Conservation (phyloP, 78 protist species). For the Mantamonas sphyraenae region DNA sequence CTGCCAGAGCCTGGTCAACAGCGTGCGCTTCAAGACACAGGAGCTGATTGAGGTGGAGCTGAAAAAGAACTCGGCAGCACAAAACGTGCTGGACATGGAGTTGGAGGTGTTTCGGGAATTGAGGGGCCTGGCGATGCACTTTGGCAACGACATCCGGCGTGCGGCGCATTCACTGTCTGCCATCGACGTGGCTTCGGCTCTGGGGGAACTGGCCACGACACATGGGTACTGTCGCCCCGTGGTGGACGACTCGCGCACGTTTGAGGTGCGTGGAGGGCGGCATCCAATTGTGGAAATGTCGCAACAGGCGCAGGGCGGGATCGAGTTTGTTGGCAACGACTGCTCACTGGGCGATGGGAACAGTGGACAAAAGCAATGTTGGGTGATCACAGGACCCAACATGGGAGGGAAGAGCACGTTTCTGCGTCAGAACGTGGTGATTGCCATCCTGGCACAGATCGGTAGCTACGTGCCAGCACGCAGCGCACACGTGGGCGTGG, state of each 20-base stretch:
- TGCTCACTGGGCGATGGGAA: background rate
- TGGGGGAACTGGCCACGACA: background rate
- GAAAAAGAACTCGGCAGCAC: no score
- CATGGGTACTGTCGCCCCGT: background rate
- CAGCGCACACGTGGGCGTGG: slow-evolving; percentile 20
- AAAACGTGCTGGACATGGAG: no score
- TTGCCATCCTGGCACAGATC: slow-evolving; percentile 47
- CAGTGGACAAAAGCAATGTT: background rate
- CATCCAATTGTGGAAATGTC: background rate
- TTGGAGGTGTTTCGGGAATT: no score
- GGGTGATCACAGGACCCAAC: slow-evolving; percentile 27
- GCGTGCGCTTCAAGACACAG: background rate
- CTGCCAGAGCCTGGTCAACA: background rate
- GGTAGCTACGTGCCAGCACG: slow-evolving; percentile 60
- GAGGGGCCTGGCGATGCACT: no score
- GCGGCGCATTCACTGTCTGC: background rate
- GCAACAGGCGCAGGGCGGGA: background rate
- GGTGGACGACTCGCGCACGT: background rate
- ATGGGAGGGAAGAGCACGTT: slow-evolving; percentile 81
- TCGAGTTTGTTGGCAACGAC: background rate
- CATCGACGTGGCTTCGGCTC: background rate
- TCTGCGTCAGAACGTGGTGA: slow-evolving; percentile 52
- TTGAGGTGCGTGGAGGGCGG: background rate
- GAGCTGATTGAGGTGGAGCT: background rate
- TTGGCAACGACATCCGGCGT: no score